Evolutionary conservation across 495 filamentous ascomycete species (phyloP), one percentile per base, ranked within the genome.

Genomic region (Aspergillus egyptiacus): DNA sequence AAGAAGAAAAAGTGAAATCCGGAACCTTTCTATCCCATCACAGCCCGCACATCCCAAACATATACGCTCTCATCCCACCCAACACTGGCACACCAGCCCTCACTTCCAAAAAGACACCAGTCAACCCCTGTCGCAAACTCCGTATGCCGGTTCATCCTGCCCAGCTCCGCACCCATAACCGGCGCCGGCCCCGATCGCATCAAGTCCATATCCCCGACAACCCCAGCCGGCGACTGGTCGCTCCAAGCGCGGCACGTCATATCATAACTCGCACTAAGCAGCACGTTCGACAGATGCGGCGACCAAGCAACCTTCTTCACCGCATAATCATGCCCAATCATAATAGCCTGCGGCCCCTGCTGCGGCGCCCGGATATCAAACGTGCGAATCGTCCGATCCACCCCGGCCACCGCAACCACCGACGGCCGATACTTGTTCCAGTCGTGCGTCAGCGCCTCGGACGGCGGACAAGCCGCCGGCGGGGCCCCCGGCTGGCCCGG

Each of bases 61-160:
- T 90, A 75, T 25, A 98, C 70, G 54, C 81, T 77, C 67, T 95
- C 87, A 66, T 98, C 93, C 94, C 94, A 98, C 0, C 88, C 89
- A 6, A 83, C 83, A 60, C 83, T 93, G 8, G 93, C 93, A 66
- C 86, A 87, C 94, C 94, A 98, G 3, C 94, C 93, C 54, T 95
- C 91, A 14, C 78, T 82, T 5, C 93, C 93, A 64, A 98, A 98
- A 24, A 98, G 64, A 68, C 93, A 96, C 93, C 93, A 98, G 61
- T 97, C 93, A 8, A 96, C 87, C 14, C 93, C 93, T n/a, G 87
- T 96, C 23, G 83, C 89, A 64, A 98, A 98, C 70, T 98, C 93
- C 1, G 91, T 94, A 69, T 98, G 93, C 32, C 78, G 73, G 36
- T 82, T 86, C 91, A 98, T 96, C 10, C 87, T 70, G 4, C 90